phyloP scores from a whole-genome alignment of 345 rosid genomes.

The Citrus australasica region DNA sequence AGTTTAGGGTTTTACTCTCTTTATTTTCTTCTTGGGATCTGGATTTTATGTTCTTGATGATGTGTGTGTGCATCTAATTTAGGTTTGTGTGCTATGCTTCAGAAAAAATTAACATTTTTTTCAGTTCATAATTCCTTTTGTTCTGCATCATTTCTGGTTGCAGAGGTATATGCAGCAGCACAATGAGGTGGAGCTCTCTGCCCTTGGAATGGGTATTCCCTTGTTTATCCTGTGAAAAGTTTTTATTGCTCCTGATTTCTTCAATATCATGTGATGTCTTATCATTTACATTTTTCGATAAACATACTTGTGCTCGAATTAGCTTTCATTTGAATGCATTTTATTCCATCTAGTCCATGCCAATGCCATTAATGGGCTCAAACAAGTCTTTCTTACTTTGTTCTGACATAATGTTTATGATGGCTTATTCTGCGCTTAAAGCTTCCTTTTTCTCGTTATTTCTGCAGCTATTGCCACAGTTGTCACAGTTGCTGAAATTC shows the following conservation, averaged over 20 bases:
- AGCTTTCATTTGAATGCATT: not conserved
- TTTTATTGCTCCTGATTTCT: not conserved
- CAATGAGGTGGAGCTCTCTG: slow-evolving; percentile 86
- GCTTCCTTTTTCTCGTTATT: not conserved
- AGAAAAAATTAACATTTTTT: not conserved
- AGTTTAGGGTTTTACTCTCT: not conserved
- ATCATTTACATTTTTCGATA: not conserved
- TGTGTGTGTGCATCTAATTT: not conserved
- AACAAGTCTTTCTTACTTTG: not conserved
- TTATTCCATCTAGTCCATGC: not conserved
- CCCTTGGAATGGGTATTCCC: slow-evolving; percentile 92
- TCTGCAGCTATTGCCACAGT: slow-evolving; percentile 82
- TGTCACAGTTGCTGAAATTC: slow-evolving; percentile 79
- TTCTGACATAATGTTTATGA: not conserved
- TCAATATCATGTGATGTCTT: not conserved
- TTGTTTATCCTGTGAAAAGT: not conserved
- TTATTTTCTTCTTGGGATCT: not conserved
- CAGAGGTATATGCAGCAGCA: slow-evolving; percentile 96
- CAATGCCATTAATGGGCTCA: not conserved
- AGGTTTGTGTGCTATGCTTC: not conserved
- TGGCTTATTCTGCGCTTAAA: not conserved
- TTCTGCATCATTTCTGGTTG: slow-evolving; percentile 14
- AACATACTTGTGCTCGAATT: not conserved
- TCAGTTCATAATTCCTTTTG: not conserved
- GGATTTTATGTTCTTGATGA: not conserved